Conservation (phyloP, 305 asterid genomes). For the Plantago coronopus region DNA sequence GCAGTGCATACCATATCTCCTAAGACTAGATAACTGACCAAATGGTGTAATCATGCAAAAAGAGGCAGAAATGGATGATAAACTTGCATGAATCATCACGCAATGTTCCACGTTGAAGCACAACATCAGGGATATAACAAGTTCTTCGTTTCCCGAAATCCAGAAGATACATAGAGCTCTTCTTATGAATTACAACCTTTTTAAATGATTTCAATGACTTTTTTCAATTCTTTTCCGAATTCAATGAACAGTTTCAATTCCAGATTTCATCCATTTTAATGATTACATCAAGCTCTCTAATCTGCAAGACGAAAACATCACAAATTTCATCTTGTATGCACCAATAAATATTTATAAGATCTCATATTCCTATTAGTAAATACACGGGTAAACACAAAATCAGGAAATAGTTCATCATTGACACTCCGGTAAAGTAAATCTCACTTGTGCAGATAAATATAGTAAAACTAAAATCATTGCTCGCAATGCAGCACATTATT, state of each 20-base stretch:
- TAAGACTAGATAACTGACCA: background rate
- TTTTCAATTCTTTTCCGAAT: slow-evolving; percentile 53
- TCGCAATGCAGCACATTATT: too few species aligned
- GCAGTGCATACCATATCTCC: background rate
- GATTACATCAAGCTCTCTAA: slow-evolving; percentile 85
- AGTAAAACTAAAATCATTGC: background rate
- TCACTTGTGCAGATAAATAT: background rate
- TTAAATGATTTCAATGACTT: slow-evolving; percentile 68
- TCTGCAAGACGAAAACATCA: slow-evolving; percentile 43
- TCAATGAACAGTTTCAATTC: slow-evolving; percentile 37
- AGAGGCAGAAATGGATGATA: slow-evolving; percentile 14
- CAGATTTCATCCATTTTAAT: slow-evolving; percentile 80
- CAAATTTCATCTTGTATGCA: slow-evolving; percentile 12
- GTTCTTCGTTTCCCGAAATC: slow-evolving; percentile 90
- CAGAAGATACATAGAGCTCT: slow-evolving; percentile 74
- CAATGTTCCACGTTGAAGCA: slow-evolving; percentile 58
- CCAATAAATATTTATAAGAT: slow-evolving; percentile 10
- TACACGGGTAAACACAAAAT: background rate
- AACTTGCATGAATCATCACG: slow-evolving; percentile 57
- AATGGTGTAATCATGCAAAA: too few species aligned
- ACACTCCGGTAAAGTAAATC: too few species aligned
- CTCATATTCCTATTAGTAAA: slow-evolving; percentile 20
- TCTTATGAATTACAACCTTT: slow-evolving; percentile 70
- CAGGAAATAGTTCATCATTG: background rate
- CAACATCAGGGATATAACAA: slow-evolving; percentile 65